These are phyloP conservation scores for Calcarisporium arbuscula DNA, from an alignment of 2,329 filamentous ascomycete species.

Conservation along the genomic window DNA sequence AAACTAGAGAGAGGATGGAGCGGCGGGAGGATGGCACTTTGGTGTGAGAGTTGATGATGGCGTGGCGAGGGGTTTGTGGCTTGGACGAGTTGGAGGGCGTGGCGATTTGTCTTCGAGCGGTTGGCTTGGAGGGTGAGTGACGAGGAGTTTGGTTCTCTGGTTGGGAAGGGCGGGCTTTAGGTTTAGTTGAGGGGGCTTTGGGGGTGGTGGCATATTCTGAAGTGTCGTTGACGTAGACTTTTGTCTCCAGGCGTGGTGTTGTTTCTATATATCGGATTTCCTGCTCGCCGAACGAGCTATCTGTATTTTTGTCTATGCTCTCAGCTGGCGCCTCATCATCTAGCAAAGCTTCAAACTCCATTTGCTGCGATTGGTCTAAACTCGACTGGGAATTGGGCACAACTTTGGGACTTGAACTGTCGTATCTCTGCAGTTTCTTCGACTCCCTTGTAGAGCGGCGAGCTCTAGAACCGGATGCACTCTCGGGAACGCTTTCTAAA, in stretches of 20 bases:
- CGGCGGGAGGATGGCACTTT: conserved; percentile 23
- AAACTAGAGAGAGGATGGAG: conserved; percentile 37
- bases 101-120: neutral
- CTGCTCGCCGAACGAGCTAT: too few species aligned
- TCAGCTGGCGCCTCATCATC: neutral
- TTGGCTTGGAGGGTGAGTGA: conserved; percentile 1
- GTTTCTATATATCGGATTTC: too few species aligned
- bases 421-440: too few species aligned
- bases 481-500: too few species aligned
- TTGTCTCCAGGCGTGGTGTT: too few species aligned
- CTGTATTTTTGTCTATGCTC: too few species aligned
- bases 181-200: conserved; percentile 2
- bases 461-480: too few species aligned
- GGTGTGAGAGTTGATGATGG: conserved; percentile 16
- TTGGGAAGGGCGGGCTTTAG: neutral
- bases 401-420: too few species aligned
- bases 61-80: conserved; percentile 20
- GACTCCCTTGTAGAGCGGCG: too few species aligned
- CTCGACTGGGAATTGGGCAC: too few species aligned
- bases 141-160: neutral
- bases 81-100: conserved; percentile 11
- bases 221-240: conserved; percentile 1
- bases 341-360: too few species aligned
- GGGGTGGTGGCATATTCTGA: conserved; percentile 1
- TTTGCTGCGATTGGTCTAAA: too few species aligned